Percentiles rank a stretch among this genome's conserved stretches.
Conservation (phyloP, 768 basidiomycete species). For the Lenzites betulinus region DNA sequence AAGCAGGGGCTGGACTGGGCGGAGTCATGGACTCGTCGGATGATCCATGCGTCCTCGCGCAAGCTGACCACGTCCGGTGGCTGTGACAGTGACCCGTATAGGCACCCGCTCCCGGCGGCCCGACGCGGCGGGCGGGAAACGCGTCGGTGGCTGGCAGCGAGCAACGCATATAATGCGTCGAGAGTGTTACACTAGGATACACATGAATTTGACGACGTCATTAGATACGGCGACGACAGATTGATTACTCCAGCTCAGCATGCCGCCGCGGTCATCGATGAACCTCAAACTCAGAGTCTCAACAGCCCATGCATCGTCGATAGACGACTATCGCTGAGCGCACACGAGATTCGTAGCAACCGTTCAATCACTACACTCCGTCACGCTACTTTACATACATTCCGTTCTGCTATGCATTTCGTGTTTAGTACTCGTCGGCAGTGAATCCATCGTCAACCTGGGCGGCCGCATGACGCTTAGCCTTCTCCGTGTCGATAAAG, state of each 20-base stretch:
- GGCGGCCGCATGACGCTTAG: conserved; percentile 33
- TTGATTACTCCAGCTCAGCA: too few species aligned
- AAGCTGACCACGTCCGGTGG: background rate
- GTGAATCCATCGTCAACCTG: conserved; percentile 7
- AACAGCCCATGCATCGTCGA: too few species aligned
- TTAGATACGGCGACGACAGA: too few species aligned
- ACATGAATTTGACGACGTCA: too few species aligned
- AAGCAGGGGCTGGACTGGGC: background rate
- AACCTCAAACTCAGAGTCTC: too few species aligned
- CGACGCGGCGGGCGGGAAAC: too few species aligned
- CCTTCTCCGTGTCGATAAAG: conserved; percentile 45
- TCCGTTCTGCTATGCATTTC: background rate
- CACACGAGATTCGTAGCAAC: background rate
- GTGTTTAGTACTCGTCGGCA: conserved; percentile 12
- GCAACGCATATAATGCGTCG: background rate
- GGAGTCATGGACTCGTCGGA: conserved; percentile 20
- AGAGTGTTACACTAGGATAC: too few species aligned
- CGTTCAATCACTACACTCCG: background rate
- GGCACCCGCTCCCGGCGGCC: too few species aligned
- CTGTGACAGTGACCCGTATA: conserved; percentile 1
- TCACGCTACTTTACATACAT: conserved; percentile 13
- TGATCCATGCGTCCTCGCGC: conserved; percentile 7
- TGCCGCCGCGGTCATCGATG: too few species aligned
- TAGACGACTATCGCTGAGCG: too few species aligned
- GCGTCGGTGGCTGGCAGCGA: conserved; percentile 7